Conservation (phyloP, 1,284 basidiomycete species). For the Termitomyces sp. region DNA sequence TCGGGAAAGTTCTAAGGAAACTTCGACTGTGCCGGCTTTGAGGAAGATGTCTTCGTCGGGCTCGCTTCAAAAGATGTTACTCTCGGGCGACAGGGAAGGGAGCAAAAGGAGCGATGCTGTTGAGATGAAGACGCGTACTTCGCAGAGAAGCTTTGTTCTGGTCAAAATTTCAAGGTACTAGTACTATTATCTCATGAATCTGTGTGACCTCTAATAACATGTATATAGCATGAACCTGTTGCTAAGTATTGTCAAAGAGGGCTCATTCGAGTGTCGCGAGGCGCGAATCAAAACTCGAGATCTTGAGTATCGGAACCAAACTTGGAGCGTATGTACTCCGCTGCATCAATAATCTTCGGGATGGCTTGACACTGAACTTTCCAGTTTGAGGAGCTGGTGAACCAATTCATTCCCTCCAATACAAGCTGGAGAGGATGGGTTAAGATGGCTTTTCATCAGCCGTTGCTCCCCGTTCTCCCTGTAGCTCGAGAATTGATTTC, state of each 20-base stretch:
- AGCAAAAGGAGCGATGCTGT: slow-evolving; percentile 47
- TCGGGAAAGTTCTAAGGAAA: slow-evolving; percentile 34
- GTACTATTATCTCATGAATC: slow-evolving; percentile 29
- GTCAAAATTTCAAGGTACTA: slow-evolving; percentile 72
- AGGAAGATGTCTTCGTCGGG: slow-evolving; percentile 33
- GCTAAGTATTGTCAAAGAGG: slow-evolving; percentile 65
- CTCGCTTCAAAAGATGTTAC: slow-evolving; percentile 16
- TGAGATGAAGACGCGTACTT: slow-evolving; percentile 73
- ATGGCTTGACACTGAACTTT: background rate
- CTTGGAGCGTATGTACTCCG: slow-evolving; percentile 67
- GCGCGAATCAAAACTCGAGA: slow-evolving; percentile 69
- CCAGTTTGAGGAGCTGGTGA: slow-evolving; percentile 78
- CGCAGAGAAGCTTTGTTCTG: slow-evolving; percentile 80
- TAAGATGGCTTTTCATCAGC: slow-evolving; percentile 76
- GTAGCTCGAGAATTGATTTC: slow-evolving; percentile 70
- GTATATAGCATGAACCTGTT: slow-evolving; percentile 54
- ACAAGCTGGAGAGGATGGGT: slow-evolving; percentile 77
- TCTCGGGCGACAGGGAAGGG: slow-evolving; percentile 14
- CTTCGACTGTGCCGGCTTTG: slow-evolving; percentile 21
- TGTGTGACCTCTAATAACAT: background rate
- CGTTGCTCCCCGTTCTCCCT: slow-evolving; percentile 65
- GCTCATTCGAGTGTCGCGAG: slow-evolving; percentile 68
- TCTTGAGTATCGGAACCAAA: slow-evolving; percentile 82
- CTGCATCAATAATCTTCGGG: background rate
- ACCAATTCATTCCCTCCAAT: slow-evolving; percentile 74